Percentiles rank a stretch among this genome's conserved stretches.
These are phyloP conservation scores for Cordyceps cicadae DNA, from an alignment of 2,329 filamentous ascomycete species.

Conservation along the genomic window DNA sequence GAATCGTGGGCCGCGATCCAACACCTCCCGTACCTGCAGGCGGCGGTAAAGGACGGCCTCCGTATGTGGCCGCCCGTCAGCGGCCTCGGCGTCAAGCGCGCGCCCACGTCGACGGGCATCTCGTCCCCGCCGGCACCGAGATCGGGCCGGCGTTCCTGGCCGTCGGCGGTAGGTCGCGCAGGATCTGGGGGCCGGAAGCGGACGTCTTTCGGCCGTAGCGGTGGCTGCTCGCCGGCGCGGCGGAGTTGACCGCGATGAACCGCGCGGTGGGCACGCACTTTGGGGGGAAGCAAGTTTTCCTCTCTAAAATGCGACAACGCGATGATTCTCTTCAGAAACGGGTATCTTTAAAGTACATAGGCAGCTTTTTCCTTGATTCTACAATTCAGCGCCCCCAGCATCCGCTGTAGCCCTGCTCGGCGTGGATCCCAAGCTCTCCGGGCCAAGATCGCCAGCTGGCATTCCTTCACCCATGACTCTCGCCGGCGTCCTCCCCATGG, in stretches of 20 bases:
- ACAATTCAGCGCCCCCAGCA: background rate
- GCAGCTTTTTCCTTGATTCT: background rate
- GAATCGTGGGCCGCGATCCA: constrained; percentile 42
- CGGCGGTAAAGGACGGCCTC: constrained; percentile 48
- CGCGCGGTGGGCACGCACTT: constrained; percentile 35
- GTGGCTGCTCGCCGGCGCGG: constrained; percentile 36
- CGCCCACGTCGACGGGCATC: constrained; percentile 42
- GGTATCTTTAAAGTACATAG: background rate
- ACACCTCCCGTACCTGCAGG: constrained; percentile 45
- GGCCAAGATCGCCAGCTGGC: constrained; percentile 24
- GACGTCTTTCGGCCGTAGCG: constrained; percentile 45
- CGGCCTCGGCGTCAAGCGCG: constrained; percentile 43
- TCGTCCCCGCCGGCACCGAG: constrained; percentile 43
- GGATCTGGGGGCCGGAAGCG: constrained; percentile 42
- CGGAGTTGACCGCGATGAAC: constrained; percentile 26
- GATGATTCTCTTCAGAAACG: background rate
- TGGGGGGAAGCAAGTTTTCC: too few species aligned
- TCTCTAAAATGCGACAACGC: too few species aligned
- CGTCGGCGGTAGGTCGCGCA: constrained; percentile 38
- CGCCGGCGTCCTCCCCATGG: constrained; percentile 24
- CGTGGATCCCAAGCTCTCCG: constrained; percentile 29
- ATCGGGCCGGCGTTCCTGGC: constrained; percentile 49
- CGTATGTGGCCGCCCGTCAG: constrained; percentile 48
- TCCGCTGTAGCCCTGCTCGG: constrained; percentile 15
- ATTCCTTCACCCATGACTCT: constrained; percentile 18